These are phyloP conservation scores for Dunaliella salina DNA, from an alignment of 163 green algal genomes.

Conservation along the genomic window DNA sequence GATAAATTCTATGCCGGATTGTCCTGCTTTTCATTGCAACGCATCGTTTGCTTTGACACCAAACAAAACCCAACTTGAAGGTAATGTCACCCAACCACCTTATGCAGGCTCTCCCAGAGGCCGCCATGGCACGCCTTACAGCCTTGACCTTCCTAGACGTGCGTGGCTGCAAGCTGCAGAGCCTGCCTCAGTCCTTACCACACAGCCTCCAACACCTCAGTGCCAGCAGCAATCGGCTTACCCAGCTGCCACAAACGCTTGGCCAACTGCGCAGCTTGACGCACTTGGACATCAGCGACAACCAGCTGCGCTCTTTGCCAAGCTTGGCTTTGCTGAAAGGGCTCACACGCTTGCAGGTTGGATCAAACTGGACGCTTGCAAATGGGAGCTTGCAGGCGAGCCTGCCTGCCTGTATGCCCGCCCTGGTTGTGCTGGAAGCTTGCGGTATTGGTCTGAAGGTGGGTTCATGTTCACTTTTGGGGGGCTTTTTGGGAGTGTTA, in stretches of 20 bases:
- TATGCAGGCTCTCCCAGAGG: background rate
- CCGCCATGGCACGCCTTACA: background rate
- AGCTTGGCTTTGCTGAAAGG: background rate
- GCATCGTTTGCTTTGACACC: too few relatives aligned
- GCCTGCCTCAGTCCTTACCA: background rate
- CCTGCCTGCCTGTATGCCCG: background rate
- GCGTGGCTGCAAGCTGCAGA: background rate
- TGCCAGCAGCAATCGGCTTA: conserved; percentile 14
- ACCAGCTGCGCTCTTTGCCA: conserved; percentile 16
- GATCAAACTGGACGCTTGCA: background rate
- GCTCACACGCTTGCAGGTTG: background rate
- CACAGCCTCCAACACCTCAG: background rate
- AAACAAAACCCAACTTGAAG: too few relatives aligned
- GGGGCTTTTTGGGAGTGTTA: too few relatives aligned
- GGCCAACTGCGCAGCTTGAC: conserved; percentile 6
- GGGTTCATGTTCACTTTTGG: too few relatives aligned
- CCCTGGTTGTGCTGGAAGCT: background rate
- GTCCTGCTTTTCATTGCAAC: too few relatives aligned
- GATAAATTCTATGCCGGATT: too few relatives aligned
- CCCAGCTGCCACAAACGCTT: conserved; percentile 4
- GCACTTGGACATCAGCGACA: conserved; percentile 12
- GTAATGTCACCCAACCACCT: too few relatives aligned
- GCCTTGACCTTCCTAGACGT: background rate
- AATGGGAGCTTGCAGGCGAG: background rate
- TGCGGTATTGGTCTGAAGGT: background rate